Conservation (phyloP, 768 basidiomycete genomes). For the Leccinum subtestaceum region DNA sequence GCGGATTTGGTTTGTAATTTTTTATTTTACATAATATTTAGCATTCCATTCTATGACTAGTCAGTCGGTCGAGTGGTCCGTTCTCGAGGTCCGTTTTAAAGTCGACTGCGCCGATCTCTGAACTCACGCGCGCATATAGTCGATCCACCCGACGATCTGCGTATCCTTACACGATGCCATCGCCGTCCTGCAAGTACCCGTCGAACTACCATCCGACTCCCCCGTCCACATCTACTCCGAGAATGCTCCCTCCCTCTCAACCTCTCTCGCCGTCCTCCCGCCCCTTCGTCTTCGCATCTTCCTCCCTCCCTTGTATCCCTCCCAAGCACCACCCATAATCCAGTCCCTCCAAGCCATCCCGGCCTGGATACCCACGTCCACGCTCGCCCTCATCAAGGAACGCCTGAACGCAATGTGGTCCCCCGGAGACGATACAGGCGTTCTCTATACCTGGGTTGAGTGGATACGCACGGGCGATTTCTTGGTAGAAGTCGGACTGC, state of each 20-base stretch:
- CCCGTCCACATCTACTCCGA: constrained; percentile 34
- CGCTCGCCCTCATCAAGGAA: constrained; percentile 35
- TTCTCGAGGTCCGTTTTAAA: constrained; percentile 24
- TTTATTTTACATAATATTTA: constrained; percentile 2
- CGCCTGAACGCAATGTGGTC: constrained; percentile 56
- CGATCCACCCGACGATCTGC: constrained; percentile 73
- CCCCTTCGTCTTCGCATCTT: constrained; percentile 57
- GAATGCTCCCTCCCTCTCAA: not conserved
- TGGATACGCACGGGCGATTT: constrained; percentile 68
- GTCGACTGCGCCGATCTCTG: constrained; percentile 5
- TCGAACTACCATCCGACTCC: constrained; percentile 53
- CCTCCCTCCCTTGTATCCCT: constrained; percentile 56
- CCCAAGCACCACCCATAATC: constrained; percentile 50
- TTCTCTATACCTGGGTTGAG: constrained; percentile 72
- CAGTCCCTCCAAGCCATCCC: constrained; percentile 53
- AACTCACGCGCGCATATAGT: constrained; percentile 37
- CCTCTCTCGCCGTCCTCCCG: constrained; percentile 54
- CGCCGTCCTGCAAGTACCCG: constrained; percentile 51
- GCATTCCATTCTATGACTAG: not conserved
- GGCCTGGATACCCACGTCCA: constrained; percentile 50
- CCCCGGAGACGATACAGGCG: constrained; percentile 43
- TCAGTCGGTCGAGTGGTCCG: constrained; percentile 19
- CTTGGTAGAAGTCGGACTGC: constrained; percentile 44
- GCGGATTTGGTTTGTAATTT: constrained; percentile 6
- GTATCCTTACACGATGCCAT: constrained; percentile 39